Conservation (phyloP, 2,329 filamentous ascomycete genomes). For the Corynespora cassiicola region DNA sequence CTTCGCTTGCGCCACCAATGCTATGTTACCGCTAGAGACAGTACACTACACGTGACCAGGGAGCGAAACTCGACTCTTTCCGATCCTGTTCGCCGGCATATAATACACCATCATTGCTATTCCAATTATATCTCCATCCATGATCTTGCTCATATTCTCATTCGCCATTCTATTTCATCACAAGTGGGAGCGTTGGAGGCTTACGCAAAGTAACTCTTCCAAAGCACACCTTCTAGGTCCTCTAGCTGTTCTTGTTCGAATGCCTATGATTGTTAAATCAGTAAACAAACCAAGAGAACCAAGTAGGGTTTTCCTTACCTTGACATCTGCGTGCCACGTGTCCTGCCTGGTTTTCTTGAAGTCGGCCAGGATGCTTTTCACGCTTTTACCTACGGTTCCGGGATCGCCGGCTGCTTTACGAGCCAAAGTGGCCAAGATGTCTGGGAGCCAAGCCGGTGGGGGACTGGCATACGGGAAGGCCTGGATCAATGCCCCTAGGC, state of each 20-base stretch:
- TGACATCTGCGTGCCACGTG: conserved; percentile 97
- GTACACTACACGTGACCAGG: too few species aligned
- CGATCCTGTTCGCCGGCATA: conserved; percentile 10
- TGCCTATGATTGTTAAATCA: conserved; percentile 54
- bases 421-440: conserved; percentile 84
- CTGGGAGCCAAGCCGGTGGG: conserved; percentile 91
- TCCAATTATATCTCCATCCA: not conserved
- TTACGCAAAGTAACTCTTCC: conserved; percentile 99
- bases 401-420: conserved; percentile 85
- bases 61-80: too few species aligned
- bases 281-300: conserved; percentile 1
- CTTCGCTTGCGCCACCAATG: too few species aligned
- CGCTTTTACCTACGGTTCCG: conserved; percentile 92
- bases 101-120: conserved; percentile 11
- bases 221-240: conserved; percentile 92
- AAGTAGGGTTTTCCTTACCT: conserved; percentile 65
- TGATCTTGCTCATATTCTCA: too few species aligned
- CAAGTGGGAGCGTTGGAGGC: too few species aligned
- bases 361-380: conserved; percentile 90
- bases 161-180: too few species aligned
- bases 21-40: too few species aligned
- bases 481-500: conserved; percentile 87
- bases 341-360: conserved; percentile 99
- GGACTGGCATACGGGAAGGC: conserved; percentile 96
- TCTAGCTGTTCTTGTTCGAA: conserved; percentile 94